Base-by-base conservation (phyloP, 371 early-diverging fungal genomes). In the Paramicrosporidium saccamoebae region DNA sequence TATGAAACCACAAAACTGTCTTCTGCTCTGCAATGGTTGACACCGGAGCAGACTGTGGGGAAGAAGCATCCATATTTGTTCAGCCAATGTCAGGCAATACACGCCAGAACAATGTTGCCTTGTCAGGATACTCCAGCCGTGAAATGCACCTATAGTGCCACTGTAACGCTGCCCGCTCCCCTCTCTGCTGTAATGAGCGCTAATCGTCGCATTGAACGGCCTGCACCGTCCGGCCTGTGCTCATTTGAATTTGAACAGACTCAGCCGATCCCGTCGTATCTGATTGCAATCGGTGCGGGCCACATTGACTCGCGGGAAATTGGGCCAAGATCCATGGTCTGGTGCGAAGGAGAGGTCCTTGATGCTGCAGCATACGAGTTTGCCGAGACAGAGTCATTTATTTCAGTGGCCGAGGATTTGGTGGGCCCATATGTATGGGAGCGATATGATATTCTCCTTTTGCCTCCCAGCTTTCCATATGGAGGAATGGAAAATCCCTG, bases 401-500 rank as follows among this genome's bases (percentile, higher is more conserved):
- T 90, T 28, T 42, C 44, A 23, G 64, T 59, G 3, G 82, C 74
- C 16, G 86, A 82, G 44, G 44, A 50, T 7, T 42, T 77, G 14
- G 46, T 82, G 27, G 78, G 72, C 21, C 74, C 77, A 12, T 90
- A 90, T 35, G 64, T 60, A 33, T 90, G 92, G 92, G 86, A 86
- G 12, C 59, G 71, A 28, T 90, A 86, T 42, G 92, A 90, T 42
- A 43, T 90, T 23, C 50, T 90, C 27, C 64, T 84, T 10, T 50
- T 68, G 15, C 58, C 59, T n/a, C 57, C 56, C 20, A 64, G 50
- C 27, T 86, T 53, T 64, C 81, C 82, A 6, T 82, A 64, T 29
- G 92, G 88, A 27, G 90, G 88, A 28, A 92, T 92, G 92, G 92
- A 88, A 55, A 86, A 86, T 49, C 82, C 92, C 5, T 78, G 78